Base-by-base conservation (phyloP, 2,329 filamentous ascomycete genomes). In the Paraphoma sp. region DNA sequence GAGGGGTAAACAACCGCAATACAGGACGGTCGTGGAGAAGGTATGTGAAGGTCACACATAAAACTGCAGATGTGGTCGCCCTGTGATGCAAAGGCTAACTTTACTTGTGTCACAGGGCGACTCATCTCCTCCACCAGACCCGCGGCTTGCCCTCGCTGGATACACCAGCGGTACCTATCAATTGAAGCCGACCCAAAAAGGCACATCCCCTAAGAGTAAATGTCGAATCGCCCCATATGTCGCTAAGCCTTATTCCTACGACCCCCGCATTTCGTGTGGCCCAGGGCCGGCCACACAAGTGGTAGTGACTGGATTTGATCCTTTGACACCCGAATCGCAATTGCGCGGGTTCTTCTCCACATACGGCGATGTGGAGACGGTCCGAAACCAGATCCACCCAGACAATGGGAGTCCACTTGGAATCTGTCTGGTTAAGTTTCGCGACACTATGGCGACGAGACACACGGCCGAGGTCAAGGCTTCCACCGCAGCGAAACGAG, bases 251-350 rank as follows among this genome's bases (percentile, higher is more conserved):
- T 97, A 96, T 76, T 79, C 86, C 28, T 95, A 92, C 77, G 93
- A 98, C 73, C 80, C 88, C 5, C 87, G 87, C 67, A 92, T 92
- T 4, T 96, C 94, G 2, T 87, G 96, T 67, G 94, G 93, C 0
- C 92, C 93, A 23, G 92, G 92, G 0, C 94, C 94, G 12, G 92
- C 95, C 1, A 92, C 90, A 2, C 92, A 97, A 74, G 87, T 99
- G 47, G 89, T 98, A 4, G 92, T 97, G 17, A 93, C 89, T n/a
- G 92, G 93, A n/a, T 97, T 97, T 74, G 95, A 98, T 76, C 93
- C 94, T 6, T 81, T 98, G 62, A 89, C 91, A 41, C 86, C 92
- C 11, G 91, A 96, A 67, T 85, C 87, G 53, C 91, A 92, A 68
- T 84, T 97, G 48, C 86, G 86, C 16, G 86, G 89, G 45, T 85